These are phyloP conservation scores for Mortierella sp. DNA, from an alignment of 371 early-diverging fungal genomes.

Conservation along the genomic window DNA sequence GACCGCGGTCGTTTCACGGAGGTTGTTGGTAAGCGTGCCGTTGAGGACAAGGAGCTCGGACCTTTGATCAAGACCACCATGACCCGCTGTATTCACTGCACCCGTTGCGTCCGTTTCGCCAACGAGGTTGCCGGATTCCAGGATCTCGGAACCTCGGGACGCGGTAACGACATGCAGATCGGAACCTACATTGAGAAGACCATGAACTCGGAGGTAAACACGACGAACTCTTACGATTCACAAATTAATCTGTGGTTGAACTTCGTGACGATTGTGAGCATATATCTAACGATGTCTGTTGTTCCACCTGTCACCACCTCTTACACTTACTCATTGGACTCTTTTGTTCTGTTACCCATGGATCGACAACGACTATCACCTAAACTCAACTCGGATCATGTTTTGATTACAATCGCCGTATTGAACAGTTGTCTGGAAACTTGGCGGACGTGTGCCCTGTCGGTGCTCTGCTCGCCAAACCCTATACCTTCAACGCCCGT, in stretches of 20 bases:
- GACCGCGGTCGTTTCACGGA: constrained; percentile 94
- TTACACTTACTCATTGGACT: no score
- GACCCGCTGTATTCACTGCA: constrained; percentile 99
- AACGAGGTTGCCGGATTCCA: constrained; percentile 97
- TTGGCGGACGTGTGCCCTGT: constrained; percentile 98
- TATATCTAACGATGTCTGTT: no score
- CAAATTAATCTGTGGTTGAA: no score
- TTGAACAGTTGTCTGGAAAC: constrained; percentile 89
- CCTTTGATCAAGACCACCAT: constrained; percentile 96
- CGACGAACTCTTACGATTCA: neutral
- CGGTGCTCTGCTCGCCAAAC: constrained; percentile 97
- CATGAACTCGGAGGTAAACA: constrained; percentile 81
- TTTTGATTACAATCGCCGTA: neutral
- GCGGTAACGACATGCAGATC: constrained; percentile 98
- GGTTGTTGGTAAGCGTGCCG: constrained; percentile 91
- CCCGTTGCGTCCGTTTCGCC: constrained; percentile 97
- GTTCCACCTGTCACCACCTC: no score
- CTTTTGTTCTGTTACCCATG: no score
- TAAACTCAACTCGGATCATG: neutral
- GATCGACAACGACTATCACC: neutral
- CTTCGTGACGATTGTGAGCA: no score
- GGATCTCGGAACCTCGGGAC: constrained; percentile 95
- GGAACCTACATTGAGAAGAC: constrained; percentile 94
- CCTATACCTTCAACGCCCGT: constrained; percentile 93
- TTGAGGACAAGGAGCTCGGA: constrained; percentile 97